Percentiles rank a stretch among this genome's conserved stretches.
These are phyloP conservation scores for Collybiopsis confluens DNA, from an alignment of 768 basidiomycete genomes.

Conservation along the genomic window DNA sequence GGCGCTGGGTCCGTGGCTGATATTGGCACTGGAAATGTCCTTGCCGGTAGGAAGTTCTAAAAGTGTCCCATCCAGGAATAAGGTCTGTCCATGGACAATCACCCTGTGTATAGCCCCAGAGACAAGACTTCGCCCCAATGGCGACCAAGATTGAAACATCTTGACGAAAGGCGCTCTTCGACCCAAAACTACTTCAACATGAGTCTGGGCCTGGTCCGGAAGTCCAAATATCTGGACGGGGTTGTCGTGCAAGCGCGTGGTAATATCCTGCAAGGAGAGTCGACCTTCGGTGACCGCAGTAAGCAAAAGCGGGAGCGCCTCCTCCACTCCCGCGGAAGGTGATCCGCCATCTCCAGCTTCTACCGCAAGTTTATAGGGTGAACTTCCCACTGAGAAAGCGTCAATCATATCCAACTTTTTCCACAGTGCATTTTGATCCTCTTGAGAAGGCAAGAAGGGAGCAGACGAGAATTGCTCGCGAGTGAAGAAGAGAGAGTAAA, in stretches of 20 bases:
- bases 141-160: slow-evolving; percentile 70
- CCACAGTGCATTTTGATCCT: slow-evolving; percentile 86
- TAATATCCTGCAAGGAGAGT: slow-evolving; percentile 80
- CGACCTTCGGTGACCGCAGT: slow-evolving; percentile 79
- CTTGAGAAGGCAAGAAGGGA: slow-evolving; percentile 59
- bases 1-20: slow-evolving; percentile 33
- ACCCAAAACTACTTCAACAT: slow-evolving; percentile 89
- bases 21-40: slow-evolving; percentile 64
- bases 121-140: slow-evolving; percentile 58
- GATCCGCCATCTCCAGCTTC: slow-evolving; percentile 59
- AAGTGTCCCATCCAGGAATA: slow-evolving; percentile 81
- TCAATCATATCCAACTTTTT: slow-evolving; percentile 80
- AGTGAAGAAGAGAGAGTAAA: slow-evolving; percentile 88
- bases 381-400: slow-evolving; percentile 83
- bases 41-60: slow-evolving; percentile 57
- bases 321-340: slow-evolving; percentile 77
- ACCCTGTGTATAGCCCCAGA: slow-evolving; percentile 86
- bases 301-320: slow-evolving; percentile 82
- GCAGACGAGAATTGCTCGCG: slow-evolving; percentile 67
- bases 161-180: slow-evolving; percentile 57
- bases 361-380: slow-evolving; percentile 71
- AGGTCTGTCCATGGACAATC: slow-evolving; percentile 83
- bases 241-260: slow-evolving; percentile 83
- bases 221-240: slow-evolving; percentile 89
- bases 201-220: slow-evolving; percentile 80